Evolutionary conservation across 179 eudicot genomes (phyloP).

Genomic region (Patellifolia procumbens): DNA sequence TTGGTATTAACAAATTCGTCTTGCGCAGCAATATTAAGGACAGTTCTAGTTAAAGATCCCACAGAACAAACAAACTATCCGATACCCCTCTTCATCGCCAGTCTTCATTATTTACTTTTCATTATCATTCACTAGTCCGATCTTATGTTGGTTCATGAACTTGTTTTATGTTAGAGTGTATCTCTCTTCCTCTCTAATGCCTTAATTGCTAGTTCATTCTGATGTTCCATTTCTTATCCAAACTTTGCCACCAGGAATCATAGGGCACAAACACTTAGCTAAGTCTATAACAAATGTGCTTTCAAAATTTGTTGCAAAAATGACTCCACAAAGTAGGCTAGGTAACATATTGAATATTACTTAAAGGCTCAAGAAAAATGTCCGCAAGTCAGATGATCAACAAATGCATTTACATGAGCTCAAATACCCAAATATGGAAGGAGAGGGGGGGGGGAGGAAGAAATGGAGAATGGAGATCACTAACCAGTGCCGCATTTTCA

Average conservation of each 20-base stretch:
- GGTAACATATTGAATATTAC: neutral
- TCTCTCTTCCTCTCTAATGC: neutral
- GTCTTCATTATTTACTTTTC: neutral
- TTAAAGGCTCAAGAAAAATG: neutral
- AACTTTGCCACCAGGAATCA: neutral
- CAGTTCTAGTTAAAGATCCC: no score
- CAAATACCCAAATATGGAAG: conserved; percentile 1
- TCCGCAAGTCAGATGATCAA: neutral
- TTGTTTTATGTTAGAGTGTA: neutral
- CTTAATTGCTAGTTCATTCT: neutral
- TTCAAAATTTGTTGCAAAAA: neutral
- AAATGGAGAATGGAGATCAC: neutral
- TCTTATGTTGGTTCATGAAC: neutral
- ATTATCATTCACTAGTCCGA: neutral
- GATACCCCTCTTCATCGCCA: neutral
- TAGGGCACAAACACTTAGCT: no score
- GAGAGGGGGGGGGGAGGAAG: neutral
- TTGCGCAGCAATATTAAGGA: neutral
- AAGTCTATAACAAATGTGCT: no score
- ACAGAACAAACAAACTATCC: neutral
- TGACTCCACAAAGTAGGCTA: neutral
- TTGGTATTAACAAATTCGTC: neutral
- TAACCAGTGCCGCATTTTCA: conserved; percentile 93
- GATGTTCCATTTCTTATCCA: neutral
- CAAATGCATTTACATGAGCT: neutral